Conservation (phyloP, 805 yeast genomes). For the Starmerella riodocensis region DNA sequence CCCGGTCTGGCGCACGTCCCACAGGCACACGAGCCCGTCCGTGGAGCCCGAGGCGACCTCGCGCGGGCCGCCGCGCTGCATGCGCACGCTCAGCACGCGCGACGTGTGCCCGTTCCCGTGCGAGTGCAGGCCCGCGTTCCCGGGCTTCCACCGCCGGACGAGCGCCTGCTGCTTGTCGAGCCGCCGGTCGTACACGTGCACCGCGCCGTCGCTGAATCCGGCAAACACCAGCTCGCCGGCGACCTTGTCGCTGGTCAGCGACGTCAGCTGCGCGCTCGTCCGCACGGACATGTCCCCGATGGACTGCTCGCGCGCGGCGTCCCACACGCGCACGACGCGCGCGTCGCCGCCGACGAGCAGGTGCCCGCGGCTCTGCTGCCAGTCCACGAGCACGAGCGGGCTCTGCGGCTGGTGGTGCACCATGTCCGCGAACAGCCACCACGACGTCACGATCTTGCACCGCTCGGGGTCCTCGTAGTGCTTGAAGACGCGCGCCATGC, state of each 20-base stretch:
- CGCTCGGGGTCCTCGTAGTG: conserved; percentile 47
- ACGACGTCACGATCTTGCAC: conserved; percentile 61
- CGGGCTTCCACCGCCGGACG: conserved; percentile 61
- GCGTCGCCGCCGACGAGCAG: conserved; percentile 89
- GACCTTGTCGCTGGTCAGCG: conserved; percentile 87
- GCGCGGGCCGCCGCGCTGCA: conserved; percentile 94
- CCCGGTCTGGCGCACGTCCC: conserved; percentile 68
- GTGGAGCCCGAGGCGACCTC: conserved; percentile 70
- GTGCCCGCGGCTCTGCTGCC: conserved; percentile 95
- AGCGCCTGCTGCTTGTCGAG: conserved; percentile 72
- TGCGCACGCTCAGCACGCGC: conserved; percentile 64
- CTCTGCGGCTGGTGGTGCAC: conserved; percentile 15
- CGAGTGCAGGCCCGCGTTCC: neutral
- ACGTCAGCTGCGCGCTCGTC: conserved; percentile 74
- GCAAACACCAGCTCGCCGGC: conserved; percentile 83
- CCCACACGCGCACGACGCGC: conserved; percentile 85
- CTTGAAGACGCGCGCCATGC: conserved; percentile 77
- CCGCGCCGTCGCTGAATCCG: conserved; percentile 82
- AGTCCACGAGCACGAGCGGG: conserved; percentile 66
- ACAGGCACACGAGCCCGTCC: conserved; percentile 70
- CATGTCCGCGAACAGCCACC: conserved; percentile 68
- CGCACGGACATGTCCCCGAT: conserved; percentile 81
- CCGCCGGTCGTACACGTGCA: conserved; percentile 84
- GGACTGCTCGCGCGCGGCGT: conserved; percentile 85
- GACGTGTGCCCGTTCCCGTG: conserved; percentile 29